Base-by-base conservation (phyloP, 345 rosid species). In the Abelmoschus esculentus region DNA sequence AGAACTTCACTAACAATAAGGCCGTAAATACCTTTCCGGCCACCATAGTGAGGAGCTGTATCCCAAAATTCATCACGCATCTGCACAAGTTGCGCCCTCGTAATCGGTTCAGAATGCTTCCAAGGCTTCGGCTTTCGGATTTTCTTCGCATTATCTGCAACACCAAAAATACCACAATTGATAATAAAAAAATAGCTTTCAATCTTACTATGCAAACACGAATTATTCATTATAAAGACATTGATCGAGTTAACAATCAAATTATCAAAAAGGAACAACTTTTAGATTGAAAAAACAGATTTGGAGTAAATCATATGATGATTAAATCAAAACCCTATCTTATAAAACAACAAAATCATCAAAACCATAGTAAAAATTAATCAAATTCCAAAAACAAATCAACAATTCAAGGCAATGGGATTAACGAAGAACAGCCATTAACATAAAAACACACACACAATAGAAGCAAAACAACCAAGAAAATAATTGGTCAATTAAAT, bases 11-110 rank as follows among this genome's bases (percentile, higher is more conserved):
- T 15, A 61, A 9, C 8, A 5, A 29, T 59, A 36, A 5, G 3
- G 31, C 38, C 7, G n/a, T 22, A 69, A 54, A 19, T 73, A 88
- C 96, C 98, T 92, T 87, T 90, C 28, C 80, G 79, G 53, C 96
- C 96, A 60, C 98, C 98, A 77, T 89, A 92, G 62, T 90, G 98
- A 75, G 98, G 98, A 77, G 98, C 91, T 42, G 98, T 92, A 78
- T 92, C 98, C 97, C 93, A 90, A 79, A 90, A 89, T 73, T 92
- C 98, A 71, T 92, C 98, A 58, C 97, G 90, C 79, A 90, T 31
- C 81, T 89, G 85, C 80, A 81, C 47, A 50, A 92, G 89, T 73
- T 83, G 86, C 66, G 93, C 69, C 85, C 78, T 90, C 3, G 92
- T 59, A 34, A 92, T 85, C 18, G 90, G 92, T 77, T 86, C 86